These are phyloP conservation scores for Agaricales sp. DNA, from an alignment of 1,284 basidiomycete genomes.

Conservation along the genomic window DNA sequence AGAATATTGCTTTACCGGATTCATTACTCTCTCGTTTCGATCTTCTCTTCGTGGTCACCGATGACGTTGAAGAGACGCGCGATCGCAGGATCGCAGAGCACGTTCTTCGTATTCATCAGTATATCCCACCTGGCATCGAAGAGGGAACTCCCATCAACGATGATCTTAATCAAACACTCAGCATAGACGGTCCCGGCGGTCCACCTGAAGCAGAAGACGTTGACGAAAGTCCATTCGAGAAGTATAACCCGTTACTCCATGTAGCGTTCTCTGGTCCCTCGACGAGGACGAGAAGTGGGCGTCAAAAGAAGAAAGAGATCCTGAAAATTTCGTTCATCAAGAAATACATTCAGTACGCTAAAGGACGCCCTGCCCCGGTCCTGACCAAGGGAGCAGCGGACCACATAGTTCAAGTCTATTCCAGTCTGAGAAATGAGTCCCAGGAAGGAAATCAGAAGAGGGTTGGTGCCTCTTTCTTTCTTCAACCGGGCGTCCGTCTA, in stretches of 20 bases:
- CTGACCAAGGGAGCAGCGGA: constrained; percentile 93
- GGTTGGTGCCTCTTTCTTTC: constrained; percentile 32
- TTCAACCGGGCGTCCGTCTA: neutral
- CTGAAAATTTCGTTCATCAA: constrained; percentile 93
- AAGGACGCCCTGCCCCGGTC: constrained; percentile 76
- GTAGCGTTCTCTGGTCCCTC: constrained; percentile 60
- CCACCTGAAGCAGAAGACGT: constrained; percentile 44
- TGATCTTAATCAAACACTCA: constrained; percentile 79
- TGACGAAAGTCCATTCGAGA: constrained; percentile 86
- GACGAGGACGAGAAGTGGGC: constrained; percentile 44
- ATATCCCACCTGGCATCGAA: constrained; percentile 92
- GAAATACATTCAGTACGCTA: constrained; percentile 98
- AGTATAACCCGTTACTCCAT: constrained; percentile 93
- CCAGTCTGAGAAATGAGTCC: constrained; percentile 87
- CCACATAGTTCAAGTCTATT: constrained; percentile 90
- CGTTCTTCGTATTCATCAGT: constrained; percentile 95
- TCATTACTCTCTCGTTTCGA: constrained; percentile 99
- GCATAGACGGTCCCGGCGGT: constrained; percentile 67
- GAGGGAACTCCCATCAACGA: constrained; percentile 89
- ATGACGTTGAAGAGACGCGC: constrained; percentile 92
- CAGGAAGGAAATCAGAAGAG: constrained; percentile 85
- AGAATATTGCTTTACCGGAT: constrained; percentile 97
- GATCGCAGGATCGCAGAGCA: constrained; percentile 97
- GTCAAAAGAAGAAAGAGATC: constrained; percentile 72
- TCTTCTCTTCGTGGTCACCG: constrained; percentile 94